These are phyloP conservation scores for Royoungia palumana DNA, from an alignment of 768 basidiomycete genomes.

Conservation along the genomic window DNA sequence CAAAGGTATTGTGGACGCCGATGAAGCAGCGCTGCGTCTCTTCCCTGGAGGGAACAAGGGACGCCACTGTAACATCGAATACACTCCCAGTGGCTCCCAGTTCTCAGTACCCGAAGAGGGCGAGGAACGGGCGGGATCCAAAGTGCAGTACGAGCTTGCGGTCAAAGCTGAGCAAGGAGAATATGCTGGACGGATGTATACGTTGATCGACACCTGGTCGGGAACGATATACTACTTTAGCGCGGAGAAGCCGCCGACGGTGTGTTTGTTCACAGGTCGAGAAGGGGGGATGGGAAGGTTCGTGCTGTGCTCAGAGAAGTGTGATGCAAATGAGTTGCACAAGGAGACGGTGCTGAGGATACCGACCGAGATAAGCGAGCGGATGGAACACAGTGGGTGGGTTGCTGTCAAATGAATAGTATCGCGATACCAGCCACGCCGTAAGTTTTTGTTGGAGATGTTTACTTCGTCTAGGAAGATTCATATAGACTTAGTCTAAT, in stretches of 20 bases:
- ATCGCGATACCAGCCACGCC: too few relatives aligned
- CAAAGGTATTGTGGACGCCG: conserved; percentile 13
- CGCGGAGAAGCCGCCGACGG: conserved; percentile 15
- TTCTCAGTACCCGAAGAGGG: conserved; percentile 2
- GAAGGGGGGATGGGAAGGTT: conserved; percentile 22
- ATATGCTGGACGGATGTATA: conserved; percentile 5
- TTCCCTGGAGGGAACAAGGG: conserved; percentile 4
- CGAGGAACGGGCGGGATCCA: conserved; percentile 1
- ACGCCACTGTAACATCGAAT: background rate
- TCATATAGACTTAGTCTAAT: too few relatives aligned
- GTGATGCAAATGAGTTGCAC: conserved; percentile 9
- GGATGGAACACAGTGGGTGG: background rate
- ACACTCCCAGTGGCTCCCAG: conserved; percentile 15
- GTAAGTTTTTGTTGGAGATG: too few relatives aligned
- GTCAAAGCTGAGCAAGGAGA: background rate
- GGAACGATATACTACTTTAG: conserved; percentile 17
- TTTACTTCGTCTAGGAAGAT: too few relatives aligned
- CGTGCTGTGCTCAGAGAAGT: conserved; percentile 23
- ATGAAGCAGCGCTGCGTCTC: conserved; percentile 5
- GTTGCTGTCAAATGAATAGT: too few relatives aligned
- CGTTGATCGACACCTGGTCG: conserved; percentile 17
- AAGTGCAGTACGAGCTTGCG: conserved; percentile 1
- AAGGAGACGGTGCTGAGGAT: conserved; percentile 21
- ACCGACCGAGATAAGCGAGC: conserved; percentile 5
- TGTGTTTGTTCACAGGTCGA: conserved; percentile 20